Conservation (phyloP, 176 grass and related monocot genomes). For the Oryza officinalis region DNA sequence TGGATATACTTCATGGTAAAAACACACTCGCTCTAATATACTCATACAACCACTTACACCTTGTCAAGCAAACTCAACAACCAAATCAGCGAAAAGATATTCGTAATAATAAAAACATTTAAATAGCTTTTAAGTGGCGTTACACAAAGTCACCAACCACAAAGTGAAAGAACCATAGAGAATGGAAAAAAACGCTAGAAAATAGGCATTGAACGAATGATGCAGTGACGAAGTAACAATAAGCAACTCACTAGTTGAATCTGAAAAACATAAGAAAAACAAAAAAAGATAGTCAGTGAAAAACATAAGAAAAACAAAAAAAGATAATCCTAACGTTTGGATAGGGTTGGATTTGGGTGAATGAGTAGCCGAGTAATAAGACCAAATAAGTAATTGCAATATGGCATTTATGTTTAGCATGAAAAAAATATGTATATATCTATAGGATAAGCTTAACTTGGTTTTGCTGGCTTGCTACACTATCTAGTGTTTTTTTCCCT, state of each 20-base stretch:
- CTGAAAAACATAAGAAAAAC: neutral
- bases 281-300: neutral
- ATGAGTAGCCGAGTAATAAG: no score
- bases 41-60: neutral
- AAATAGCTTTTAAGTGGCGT: neutral
- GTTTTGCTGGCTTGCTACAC: no score
- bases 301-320: neutral
- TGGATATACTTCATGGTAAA: neutral
- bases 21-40: neutral
- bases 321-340: no score
- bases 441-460: no score
- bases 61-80: neutral
- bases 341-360: neutral
- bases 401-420: no score
- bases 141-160: neutral
- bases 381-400: no score
- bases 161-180: no score
- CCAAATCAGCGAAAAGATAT: neutral
- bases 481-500: no score
- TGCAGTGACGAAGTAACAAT: no score
- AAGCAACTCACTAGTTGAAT: neutral
- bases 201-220: neutral
- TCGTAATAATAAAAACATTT: no score
- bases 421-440: no score
- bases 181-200: neutral